phyloP scores from a whole-genome alignment of 768 basidiomycete genomes.

The Xerocomellus intermedius region DNA sequence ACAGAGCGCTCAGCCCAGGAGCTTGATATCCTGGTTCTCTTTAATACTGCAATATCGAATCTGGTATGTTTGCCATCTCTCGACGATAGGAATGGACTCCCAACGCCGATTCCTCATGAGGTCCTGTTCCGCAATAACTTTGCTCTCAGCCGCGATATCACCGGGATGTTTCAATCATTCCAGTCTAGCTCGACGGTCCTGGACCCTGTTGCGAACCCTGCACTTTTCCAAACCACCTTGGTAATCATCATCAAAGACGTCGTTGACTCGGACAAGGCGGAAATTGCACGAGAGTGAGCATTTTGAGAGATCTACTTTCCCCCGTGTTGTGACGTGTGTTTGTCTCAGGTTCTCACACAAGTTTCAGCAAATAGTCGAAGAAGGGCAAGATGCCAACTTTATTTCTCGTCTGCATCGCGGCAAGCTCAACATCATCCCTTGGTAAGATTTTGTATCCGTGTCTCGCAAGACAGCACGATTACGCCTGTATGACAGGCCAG shows the following conservation, averaged over 20 bases:
- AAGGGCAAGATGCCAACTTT: conserved; percentile 60
- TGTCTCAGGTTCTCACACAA: conserved; percentile 51
- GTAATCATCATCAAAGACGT: conserved; percentile 71
- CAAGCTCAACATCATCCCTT: conserved; percentile 55
- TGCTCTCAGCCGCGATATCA: conserved; percentile 57
- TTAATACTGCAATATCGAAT: conserved; percentile 68
- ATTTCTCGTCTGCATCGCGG: conserved; percentile 58
- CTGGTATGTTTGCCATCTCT: conserved; percentile 39
- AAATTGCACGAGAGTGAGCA: conserved; percentile 57
- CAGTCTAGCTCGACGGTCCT: conserved; percentile 55
- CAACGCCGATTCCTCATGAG: conserved; percentile 30
- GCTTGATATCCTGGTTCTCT: conserved; percentile 56
- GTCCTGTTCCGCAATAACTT: conserved; percentile 68
- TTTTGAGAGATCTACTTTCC: background rate
- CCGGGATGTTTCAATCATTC: conserved; percentile 60
- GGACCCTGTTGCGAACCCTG: conserved; percentile 56
- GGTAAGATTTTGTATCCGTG: conserved; percentile 29
- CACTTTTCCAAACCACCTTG: conserved; percentile 56
- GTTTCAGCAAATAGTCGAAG: conserved; percentile 56
- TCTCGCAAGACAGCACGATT: background rate
- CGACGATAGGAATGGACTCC: background rate
- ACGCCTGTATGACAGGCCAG: conserved; percentile 33
- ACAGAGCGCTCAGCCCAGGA: conserved; percentile 64
- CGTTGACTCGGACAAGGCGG: conserved; percentile 55
- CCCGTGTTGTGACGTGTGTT: background rate